Conservation (phyloP, 2,329 filamentous ascomycete species). For the Fonsecaea pedrosoi region DNA sequence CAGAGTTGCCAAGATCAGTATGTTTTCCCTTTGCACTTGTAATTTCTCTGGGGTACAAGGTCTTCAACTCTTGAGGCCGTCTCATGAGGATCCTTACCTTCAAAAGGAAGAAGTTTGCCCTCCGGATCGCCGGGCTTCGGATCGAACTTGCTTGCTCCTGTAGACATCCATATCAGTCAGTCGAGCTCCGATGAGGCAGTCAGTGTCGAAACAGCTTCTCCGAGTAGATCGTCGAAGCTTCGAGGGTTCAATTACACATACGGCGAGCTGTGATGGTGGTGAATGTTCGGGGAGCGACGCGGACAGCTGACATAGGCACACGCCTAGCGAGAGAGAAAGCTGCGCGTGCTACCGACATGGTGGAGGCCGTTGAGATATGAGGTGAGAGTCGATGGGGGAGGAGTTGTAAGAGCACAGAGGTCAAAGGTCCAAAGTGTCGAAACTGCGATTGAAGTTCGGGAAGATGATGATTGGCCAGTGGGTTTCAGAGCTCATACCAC, state of each 20-base stretch:
- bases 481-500: slow-evolving; percentile 19
- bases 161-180: slow-evolving; percentile 26
- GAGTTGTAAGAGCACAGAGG: slow-evolving; percentile 17
- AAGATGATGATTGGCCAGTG: slow-evolving; percentile 1
- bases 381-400: slow-evolving; percentile 30
- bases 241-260: slow-evolving; percentile 47
- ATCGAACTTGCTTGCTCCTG: slow-evolving; percentile 48
- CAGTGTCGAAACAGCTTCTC: slow-evolving; percentile 35
- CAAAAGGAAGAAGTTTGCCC: slow-evolving; percentile 54
- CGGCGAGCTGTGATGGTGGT: slow-evolving; percentile 54
- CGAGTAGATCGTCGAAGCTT: slow-evolving; percentile 27
- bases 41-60: not conserved
- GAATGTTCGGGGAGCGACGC: slow-evolving; percentile 52
- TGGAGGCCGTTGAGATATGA: slow-evolving; percentile 30
- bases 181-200: slow-evolving; percentile 6
- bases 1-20: slow-evolving; percentile 10
- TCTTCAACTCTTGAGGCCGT: slow-evolving; percentile 25
- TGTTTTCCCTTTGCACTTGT: slow-evolving; percentile 13
- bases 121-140: slow-evolving; percentile 48
- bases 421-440: slow-evolving; percentile 16
- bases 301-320: slow-evolving; percentile 48
- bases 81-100: slow-evolving; percentile 47
- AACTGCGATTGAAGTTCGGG: slow-evolving; percentile 22
- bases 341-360: slow-evolving; percentile 58
- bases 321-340: slow-evolving; percentile 55